Base-by-base conservation (phyloP, 2,329 filamentous ascomycete species). In the Bipolaris zeicola region DNA sequence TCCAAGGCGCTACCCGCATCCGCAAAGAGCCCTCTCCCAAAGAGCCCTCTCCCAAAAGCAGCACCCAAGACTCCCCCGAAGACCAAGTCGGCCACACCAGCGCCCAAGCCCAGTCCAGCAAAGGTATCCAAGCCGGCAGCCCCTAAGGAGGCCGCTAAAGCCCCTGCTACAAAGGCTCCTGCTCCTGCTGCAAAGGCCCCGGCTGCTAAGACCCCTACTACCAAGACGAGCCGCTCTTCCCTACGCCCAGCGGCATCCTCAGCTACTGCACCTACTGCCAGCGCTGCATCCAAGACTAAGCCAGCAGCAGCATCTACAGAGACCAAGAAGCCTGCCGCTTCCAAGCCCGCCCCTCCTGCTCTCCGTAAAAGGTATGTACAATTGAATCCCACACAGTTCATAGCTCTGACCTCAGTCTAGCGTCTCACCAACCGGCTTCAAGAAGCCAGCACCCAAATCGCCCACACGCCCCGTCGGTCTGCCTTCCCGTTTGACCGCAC, bases 401-500 rank as follows among this genome's bases (percentile, higher is more conserved):
- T n/a, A 8, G 22, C 37, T 18, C 57, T 65, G 57, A 66, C 43
- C 42, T 2, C 1, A 7, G 31, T 45, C 50, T 22, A 69, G 62
- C 37, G 58, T 66, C 16, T 69, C 71, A 18, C 61, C 72, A 37
- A 62, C 64, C 13, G 68, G 66, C 10, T 72, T 77, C 62, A 72
- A 71, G 53, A 79, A 78, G 64, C 74, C 76, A 20, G 67, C 62
- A 45, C 72, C 73, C 28, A 77, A 86, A 73, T 91, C 89, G 10
- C 87, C 87, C 2, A 92, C 89, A 1, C 85, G 86, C 52, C 88
- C 89, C 8, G 79, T 87, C 49, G 85, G 84, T 54, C 79, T 92
- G 1, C 87, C 89, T 7, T 80, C 88, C 8, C 87, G 88, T 55
- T 79, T 92, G 28, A 89, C 82, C 22, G 87, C 88, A 5, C 89